Base-by-base conservation (phyloP, 2,329 filamentous ascomycete species). In the Fusarium sp. region DNA sequence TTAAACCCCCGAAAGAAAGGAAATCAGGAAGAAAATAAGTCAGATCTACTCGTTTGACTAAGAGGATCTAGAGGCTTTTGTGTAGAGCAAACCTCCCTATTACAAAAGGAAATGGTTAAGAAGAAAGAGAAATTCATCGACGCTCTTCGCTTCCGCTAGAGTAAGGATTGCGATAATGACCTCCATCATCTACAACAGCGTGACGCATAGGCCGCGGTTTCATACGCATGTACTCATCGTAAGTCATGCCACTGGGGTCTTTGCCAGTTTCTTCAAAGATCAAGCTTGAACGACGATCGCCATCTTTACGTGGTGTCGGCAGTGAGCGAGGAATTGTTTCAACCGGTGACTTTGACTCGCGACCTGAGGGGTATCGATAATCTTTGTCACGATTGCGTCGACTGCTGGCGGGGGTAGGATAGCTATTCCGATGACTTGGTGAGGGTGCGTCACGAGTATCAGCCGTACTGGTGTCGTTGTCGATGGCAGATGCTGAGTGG, bases 341-440 rank as follows among this genome's bases (percentile, higher is more conserved):
- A 15, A 43, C 27, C 6, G 59, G 40, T 2, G 54, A 41, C 43
- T 54, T 71, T 11, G 68, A 41, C 8, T 60, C 68, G 6, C 74
- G 71, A 8, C 71, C 65, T 45, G 77, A 75, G 22, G 74, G 72
- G 39, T 70, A 70, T 14, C 75, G 66, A 40, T 76, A 76, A 4
- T 75, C 73, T 10, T 76, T 73, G 22, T 73, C 72, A 15, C 76
- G 64, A 22, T 30, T 67, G 15, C 73, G 66, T 33, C 67, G 59
- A 17, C 68, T 45, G 50, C 65, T 64, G 39, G 57, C 53, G 19
- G 63, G 37, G 27, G 49, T 48, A 2, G 64, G 49, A 48, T 58
- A 53, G 13, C 60, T 55, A 19, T 57, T 56, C 1, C 59, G 47
- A 25, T 66, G 55, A 41, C 49, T 45, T 7, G 61, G 48, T 2